Percentiles rank a stretch among this genome's conserved stretches.
phyloP scores from a whole-genome alignment of 352 stramenopile genomes.

The Pythium vanterpoolii region DNA sequence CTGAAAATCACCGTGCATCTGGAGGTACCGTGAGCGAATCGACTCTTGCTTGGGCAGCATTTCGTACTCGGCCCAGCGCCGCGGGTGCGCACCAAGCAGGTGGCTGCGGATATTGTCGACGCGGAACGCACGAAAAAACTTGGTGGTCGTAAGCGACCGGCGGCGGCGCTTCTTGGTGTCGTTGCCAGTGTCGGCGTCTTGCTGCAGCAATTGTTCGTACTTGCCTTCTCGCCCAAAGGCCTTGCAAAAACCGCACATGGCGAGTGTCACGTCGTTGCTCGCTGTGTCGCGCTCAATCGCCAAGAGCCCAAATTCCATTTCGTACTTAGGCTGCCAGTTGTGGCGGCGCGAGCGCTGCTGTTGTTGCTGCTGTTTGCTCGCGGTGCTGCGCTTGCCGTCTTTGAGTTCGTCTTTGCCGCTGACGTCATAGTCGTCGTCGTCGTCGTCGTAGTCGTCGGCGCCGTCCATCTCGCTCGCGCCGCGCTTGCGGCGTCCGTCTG shows the following conservation, averaged over 20 bases:
- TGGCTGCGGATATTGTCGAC: slow-evolving; percentile 88
- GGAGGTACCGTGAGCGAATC: slow-evolving; percentile 50
- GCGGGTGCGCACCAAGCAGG: slow-evolving; percentile 67
- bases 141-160: slow-evolving; percentile 78
- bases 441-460: slow-evolving; percentile 33
- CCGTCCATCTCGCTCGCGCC: slow-evolving; percentile 26
- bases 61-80: slow-evolving; percentile 76
- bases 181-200: slow-evolving; percentile 37
- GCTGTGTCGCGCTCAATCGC: slow-evolving; percentile 64
- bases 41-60: slow-evolving; percentile 74
- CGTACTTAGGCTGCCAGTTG: slow-evolving; percentile 81
- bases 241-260: slow-evolving; percentile 85
- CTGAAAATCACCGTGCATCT: slow-evolving; percentile 60
- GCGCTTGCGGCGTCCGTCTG: slow-evolving; percentile 34
- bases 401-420: slow-evolving; percentile 25
- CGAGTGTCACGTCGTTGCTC: slow-evolving; percentile 67
- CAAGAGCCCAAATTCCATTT: slow-evolving; percentile 74
- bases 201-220: slow-evolving; percentile 64
- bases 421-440: slow-evolving; percentile 38
- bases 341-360: slow-evolving; percentile 52
- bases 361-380: slow-evolving; percentile 25
- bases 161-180: slow-evolving; percentile 73
- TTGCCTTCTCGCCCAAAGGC: slow-evolving; percentile 73
- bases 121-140: slow-evolving; percentile 84
- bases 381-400: slow-evolving; percentile 29